Base-by-base conservation (phyloP, 2,329 filamentous ascomycete species). In the Periglandula ipomoeae region DNA sequence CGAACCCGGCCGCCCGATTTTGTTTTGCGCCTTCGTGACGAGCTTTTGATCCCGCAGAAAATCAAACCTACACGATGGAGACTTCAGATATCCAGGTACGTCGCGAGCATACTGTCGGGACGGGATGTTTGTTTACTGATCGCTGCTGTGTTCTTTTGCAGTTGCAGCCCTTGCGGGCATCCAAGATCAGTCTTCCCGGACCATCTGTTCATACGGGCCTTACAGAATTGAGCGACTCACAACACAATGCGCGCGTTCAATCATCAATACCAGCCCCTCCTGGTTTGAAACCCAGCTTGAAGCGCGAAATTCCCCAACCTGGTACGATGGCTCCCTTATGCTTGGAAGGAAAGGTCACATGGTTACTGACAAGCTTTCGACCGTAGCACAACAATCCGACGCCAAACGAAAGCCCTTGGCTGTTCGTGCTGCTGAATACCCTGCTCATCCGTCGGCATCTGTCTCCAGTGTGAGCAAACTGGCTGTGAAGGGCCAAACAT, bases 371-470 rank as follows among this genome's bases (percentile, higher is more conserved):
- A 42, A 24, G 30, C n/a, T 3, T 37, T 15, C 30, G 26, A 15
- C 48, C 44, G 43, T 53, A 82, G 79, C 72, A 46, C 55, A 67
- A 20, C 71, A 79, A 57, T 72, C 80, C 19, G 74, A 80, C 44
- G 59, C 78, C 3, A 85, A 85, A 64, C 72, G 81, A 49, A 81
- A 80, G 58, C 78, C 76, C 13, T 65, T 82, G 23, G 65, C 64
- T 19, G 77, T 83, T 49, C 70, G 71, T 55, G 78, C 73, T 27
- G 73, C 64, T 52, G 79, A 84, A 51, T 74, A 71, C 52, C 63
- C 67, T 17, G 37, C 68, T 27, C 46, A 44, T 64, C 50, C 63
- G 66, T 40, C 50, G 15, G 47, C 39, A 17, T 40, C 34, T 11
- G 17, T n/a, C 10, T 61, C 70, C 64, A 48, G 60, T 65, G 49